Percentiles rank a stretch among this genome's conserved stretches.
Conservation (phyloP, 768 basidiomycete genomes). For the Tulasnella sp. region DNA sequence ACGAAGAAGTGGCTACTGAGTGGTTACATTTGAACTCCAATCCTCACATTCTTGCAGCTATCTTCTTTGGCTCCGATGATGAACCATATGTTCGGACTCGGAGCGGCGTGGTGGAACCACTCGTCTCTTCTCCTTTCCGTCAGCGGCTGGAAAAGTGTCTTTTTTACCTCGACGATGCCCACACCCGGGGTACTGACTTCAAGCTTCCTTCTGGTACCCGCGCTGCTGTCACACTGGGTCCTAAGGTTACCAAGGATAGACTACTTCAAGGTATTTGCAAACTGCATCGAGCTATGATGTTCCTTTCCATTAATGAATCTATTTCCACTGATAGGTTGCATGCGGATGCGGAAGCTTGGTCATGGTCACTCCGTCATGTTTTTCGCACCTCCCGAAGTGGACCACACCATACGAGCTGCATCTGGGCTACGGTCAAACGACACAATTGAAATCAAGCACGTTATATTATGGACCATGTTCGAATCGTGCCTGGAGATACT, state of each 20-base stretch:
- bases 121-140: constrained; percentile 30
- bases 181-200: constrained; percentile 41
- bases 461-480: constrained; percentile 34
- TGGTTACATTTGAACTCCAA: constrained; percentile 30
- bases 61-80: constrained; percentile 34
- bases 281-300: background rate
- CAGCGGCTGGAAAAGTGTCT: constrained; percentile 30
- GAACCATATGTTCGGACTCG: constrained; percentile 27
- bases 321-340: constrained; percentile 31
- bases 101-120: constrained; percentile 27
- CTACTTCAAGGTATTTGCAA: constrained; percentile 34
- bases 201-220: constrained; percentile 33
- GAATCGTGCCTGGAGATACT: constrained; percentile 35
- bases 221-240: constrained; percentile 39
- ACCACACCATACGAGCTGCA: constrained; percentile 27
- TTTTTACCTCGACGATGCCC: constrained; percentile 43
- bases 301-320: background rate
- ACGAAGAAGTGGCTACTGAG: constrained; percentile 28
- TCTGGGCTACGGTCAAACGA: constrained; percentile 28
- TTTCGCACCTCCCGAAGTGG: constrained; percentile 34
- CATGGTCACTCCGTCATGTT: constrained; percentile 37
- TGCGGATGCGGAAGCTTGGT: constrained; percentile 42
- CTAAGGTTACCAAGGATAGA: constrained; percentile 40
- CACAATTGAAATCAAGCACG: constrained; percentile 22
- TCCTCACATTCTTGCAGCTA: constrained; percentile 27